Evolutionary conservation across 805 yeast species (phyloP).

Genomic region (Candida quercuum): DNA sequence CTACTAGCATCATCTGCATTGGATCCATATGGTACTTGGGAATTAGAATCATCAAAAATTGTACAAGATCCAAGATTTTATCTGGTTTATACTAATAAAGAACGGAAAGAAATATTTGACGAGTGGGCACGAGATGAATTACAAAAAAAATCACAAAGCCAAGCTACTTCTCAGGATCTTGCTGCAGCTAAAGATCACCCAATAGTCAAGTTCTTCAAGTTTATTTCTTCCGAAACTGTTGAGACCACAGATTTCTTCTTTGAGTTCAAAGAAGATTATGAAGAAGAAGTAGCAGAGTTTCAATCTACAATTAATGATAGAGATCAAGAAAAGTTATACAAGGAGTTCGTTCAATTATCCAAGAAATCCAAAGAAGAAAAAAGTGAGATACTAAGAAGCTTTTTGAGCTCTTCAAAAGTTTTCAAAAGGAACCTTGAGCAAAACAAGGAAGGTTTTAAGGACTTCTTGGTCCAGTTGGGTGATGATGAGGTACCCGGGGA

Average conservation of each 20-base stretch:
- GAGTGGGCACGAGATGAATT: conserved; percentile 34
- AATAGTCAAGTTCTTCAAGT: conserved; percentile 22
- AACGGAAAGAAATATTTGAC: conserved; percentile 36
- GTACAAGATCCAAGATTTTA: conserved; percentile 38
- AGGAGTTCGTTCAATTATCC: conserved; percentile 25
- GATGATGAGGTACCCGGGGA: conserved; percentile 1
- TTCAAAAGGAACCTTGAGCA: conserved; percentile 13
- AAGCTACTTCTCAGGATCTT: background rate
- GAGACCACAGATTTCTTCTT: conserved; percentile 27
- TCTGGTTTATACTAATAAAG: conserved; percentile 26
- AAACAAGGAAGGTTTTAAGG: background rate
- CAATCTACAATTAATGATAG: conserved; percentile 24
- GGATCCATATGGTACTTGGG: conserved; percentile 47
- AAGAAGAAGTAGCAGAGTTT: conserved; percentile 22
- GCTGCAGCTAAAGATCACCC: conserved; percentile 1
- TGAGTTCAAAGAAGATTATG: conserved; percentile 33
- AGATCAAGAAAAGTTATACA: conserved; percentile 32
- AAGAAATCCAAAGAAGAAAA: conserved; percentile 15
- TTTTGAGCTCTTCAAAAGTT: conserved; percentile 13
- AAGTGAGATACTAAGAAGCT: conserved; percentile 11
- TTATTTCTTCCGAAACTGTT: conserved; percentile 19
- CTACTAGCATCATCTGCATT: conserved; percentile 29
- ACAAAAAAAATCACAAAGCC: conserved; percentile 2
- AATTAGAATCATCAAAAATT: conserved; percentile 34
- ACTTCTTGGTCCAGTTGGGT: background rate